These are phyloP conservation scores for Endothia cerciana DNA, from an alignment of 2,329 filamentous ascomycete species.

Conservation along the genomic window DNA sequence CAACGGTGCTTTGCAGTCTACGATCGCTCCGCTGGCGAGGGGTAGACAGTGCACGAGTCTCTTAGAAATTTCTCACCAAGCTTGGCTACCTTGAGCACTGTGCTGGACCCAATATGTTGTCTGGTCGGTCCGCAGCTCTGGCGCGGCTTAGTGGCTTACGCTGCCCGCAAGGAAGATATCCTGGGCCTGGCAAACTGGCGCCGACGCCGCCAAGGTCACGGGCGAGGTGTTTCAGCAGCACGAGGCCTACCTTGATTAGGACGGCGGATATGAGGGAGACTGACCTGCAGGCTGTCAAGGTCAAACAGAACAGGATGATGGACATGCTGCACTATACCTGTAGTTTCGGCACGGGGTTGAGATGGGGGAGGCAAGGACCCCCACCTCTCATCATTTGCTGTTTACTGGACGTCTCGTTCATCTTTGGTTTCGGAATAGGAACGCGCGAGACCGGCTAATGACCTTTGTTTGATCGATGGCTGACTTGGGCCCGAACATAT, in stretches of 20 bases:
- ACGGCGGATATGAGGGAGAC: constrained; percentile 25
- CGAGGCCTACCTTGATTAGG: constrained; percentile 2
- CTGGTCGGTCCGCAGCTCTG: neutral
- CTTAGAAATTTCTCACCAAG: neutral
- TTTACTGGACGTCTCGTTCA: neutral
- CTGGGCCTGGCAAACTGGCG: neutral
- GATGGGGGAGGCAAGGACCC: constrained; percentile 67
- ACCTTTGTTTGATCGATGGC: constrained; percentile 22
- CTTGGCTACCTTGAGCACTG: neutral
- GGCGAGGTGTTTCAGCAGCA: constrained; percentile 21
- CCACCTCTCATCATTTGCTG: neutral
- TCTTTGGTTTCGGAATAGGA: neutral
- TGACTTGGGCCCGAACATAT: constrained; percentile 24
- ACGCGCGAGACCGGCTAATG: constrained; percentile 13
- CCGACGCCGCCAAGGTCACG: neutral
- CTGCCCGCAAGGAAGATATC: neutral
- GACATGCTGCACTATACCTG: constrained; percentile 67
- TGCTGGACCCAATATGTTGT: neutral
- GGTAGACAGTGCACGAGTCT: neutral
- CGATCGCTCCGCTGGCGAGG: neutral
- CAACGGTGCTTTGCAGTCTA: neutral
- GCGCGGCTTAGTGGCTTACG: neutral
- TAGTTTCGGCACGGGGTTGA: constrained; percentile 67
- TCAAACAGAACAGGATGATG: constrained; percentile 64
- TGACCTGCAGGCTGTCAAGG: constrained; percentile 46